Percentiles rank a stretch among this genome's conserved stretches.
Conservation (phyloP, 169 alveolate genomes). For the Eimeria brunetti region DNA sequence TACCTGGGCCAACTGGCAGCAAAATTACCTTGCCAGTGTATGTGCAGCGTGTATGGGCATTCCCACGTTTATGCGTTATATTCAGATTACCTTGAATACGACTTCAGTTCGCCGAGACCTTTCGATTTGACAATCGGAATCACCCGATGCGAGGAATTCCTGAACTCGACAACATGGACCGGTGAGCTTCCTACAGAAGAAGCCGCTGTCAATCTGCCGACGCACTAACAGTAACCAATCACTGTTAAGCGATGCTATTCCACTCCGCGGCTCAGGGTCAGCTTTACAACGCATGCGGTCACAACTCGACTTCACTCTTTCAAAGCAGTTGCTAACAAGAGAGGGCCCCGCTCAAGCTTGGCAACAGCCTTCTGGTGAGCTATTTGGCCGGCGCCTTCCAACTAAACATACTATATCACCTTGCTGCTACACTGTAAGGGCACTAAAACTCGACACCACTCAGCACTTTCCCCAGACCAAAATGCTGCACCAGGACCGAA, state of each 20-base stretch:
- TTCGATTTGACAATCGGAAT: conserved; percentile 39
- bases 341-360: conserved; percentile 24
- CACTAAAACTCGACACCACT: not conserved
- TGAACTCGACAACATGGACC: conserved; percentile 68
- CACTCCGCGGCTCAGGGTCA: conserved; percentile 26
- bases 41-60: not conserved
- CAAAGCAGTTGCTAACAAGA: conserved; percentile 31
- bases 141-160: conserved; percentile 58
- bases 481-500: not conserved
- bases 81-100: conserved; percentile 61
- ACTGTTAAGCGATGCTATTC: not conserved
- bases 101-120: conserved; percentile 58
- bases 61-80: not conserved
- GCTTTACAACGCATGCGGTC: conserved; percentile 57
- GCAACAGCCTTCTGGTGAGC: conserved; percentile 38
- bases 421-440: not conserved
- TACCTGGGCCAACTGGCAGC: not conserved
- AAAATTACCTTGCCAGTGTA: not conserved
- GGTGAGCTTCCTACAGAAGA: conserved; percentile 9
- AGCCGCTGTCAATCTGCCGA: not conserved
- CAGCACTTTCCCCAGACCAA: not conserved
- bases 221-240: not conserved
- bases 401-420: not conserved
- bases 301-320: conserved; percentile 56
- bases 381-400: not conserved